These are phyloP conservation scores for Diplogelasinospora grovesii DNA, from an alignment of 495 filamentous ascomycete genomes.

Conservation along the genomic window DNA sequence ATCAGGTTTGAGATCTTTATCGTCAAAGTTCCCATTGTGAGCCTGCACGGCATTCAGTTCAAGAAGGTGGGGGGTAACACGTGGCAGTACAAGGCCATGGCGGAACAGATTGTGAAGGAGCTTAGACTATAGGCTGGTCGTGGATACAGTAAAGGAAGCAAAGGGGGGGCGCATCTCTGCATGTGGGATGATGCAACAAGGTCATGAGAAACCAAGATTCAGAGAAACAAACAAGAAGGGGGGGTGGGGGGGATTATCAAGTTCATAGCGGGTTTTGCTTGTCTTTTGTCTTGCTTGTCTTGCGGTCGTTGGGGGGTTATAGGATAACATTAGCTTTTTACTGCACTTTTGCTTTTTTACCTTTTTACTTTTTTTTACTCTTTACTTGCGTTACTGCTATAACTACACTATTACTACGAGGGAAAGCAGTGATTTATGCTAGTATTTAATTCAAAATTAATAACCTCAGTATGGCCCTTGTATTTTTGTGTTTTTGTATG, in stretches of 20 bases:
- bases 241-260: too few relatives aligned
- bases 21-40: constrained; percentile 93
- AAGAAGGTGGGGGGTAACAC: constrained; percentile 93
- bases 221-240: background rate
- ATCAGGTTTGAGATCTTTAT: constrained; percentile 95
- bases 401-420: too few relatives aligned
- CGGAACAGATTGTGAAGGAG: constrained; percentile 85
- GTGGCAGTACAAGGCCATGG: constrained; percentile 98
- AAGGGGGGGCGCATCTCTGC: too few relatives aligned
- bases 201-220: too few relatives aligned
- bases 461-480: too few relatives aligned
- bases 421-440: too few relatives aligned
- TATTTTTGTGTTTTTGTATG: too few relatives aligned
- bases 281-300: constrained; percentile 1
- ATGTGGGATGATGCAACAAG: too few relatives aligned
- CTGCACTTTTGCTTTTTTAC: constrained; percentile 1
- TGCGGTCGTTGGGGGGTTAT: background rate
- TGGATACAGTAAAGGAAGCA: background rate
- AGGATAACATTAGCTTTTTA: background rate
- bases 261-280: background rate
- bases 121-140: constrained; percentile 56
- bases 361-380: constrained; percentile 8
- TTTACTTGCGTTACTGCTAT: too few relatives aligned
- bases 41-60: constrained; percentile 93
- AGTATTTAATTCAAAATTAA: too few relatives aligned